phyloP scores from a whole-genome alignment of 306 rosid genomes.

The Prunus mongolica region DNA sequence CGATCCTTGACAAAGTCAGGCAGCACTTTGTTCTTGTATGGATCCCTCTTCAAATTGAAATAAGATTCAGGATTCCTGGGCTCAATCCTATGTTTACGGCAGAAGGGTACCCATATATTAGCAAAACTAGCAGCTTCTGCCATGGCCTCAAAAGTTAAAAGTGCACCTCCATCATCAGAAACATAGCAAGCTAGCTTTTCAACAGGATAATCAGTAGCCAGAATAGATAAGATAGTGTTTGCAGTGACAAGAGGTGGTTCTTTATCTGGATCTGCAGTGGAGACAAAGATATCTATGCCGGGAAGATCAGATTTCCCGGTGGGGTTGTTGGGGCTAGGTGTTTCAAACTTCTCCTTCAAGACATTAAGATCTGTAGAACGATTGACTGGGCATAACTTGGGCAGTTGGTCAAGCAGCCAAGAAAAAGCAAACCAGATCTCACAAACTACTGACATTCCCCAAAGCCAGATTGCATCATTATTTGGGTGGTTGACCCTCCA shows the following conservation, averaged over 20 bases:
- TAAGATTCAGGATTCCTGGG: slow-evolving; percentile 97
- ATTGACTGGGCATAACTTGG: slow-evolving; percentile 82
- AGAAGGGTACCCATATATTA: slow-evolving; percentile 86
- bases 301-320: slow-evolving; percentile 96
- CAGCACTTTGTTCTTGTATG: slow-evolving; percentile 81
- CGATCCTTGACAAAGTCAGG: slow-evolving; percentile 94
- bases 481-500: slow-evolving; percentile 78
- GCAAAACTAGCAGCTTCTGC: slow-evolving; percentile 99
- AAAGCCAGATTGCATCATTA: slow-evolving; percentile 81
- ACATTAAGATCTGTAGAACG: slow-evolving; percentile 86
- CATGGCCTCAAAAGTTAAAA: slow-evolving; percentile 96
- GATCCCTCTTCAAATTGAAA: slow-evolving; percentile 84
- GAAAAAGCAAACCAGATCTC: slow-evolving; percentile 98
- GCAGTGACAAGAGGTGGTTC: slow-evolving; percentile 98
- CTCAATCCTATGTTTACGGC: slow-evolving; percentile 90
- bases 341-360: slow-evolving; percentile 83
- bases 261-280: slow-evolving; percentile 97
- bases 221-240: slow-evolving; percentile 85
- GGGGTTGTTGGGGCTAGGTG: slow-evolving; percentile 63
- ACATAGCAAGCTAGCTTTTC: slow-evolving; percentile 97
- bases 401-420: slow-evolving; percentile 94
- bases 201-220: slow-evolving; percentile 92
- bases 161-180: slow-evolving; percentile 99
- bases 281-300: slow-evolving; percentile 85
- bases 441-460: slow-evolving; percentile 96